Evolutionary conservation across 495 filamentous ascomycete genomes (phyloP), one percentile per base, ranked within the genome.

Genomic region (Talaromyces ruber): DNA sequence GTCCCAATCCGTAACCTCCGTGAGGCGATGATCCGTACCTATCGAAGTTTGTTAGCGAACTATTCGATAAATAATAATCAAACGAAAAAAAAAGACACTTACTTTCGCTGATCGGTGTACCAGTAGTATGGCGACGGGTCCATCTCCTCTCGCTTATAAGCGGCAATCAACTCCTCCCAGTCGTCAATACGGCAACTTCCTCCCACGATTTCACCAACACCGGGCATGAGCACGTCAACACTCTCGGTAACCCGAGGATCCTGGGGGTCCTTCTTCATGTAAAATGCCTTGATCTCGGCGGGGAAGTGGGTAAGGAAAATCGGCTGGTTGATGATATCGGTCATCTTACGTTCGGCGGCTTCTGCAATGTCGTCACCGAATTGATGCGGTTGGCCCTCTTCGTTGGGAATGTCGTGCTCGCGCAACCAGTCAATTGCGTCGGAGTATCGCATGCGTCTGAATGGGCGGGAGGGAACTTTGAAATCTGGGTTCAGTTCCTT

Each of bases 361-460:
- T 99, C 94, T 43, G 95, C 95, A 64, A 99, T 99, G 70, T 99
- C 94, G 73, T 98, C 95, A 64, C 94, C 95, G 70, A 98, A 98
- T 37, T 82, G 77, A 70, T 99, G 94, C 12, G 88, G 84, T 65
- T 95, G 79, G 65, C 88, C 92, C 60, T 98, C 91, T 76, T 97
- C 93, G 81, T 97, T 97, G 68, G 78, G 81, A 64, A 98, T 96
- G 63, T 92, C 83, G 77, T 96, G 88, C 64, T 91, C 84, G 70
- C 82, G 82, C 62, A 99, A 82, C 95, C 95, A 99, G 37, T 89
- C 81, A 69, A 99, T 98, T 37, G 94, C 95, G 59, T 98, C 93
- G 18, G 82, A 76, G 79, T 99, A 98, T 75, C 85, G 87, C 95
- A 99, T 98, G 67, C 94, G 89, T 75, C 86, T 81, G 83, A 98